Base-by-base conservation (phyloP, 257 asterid species). In the Nicotiana undulata region DNA sequence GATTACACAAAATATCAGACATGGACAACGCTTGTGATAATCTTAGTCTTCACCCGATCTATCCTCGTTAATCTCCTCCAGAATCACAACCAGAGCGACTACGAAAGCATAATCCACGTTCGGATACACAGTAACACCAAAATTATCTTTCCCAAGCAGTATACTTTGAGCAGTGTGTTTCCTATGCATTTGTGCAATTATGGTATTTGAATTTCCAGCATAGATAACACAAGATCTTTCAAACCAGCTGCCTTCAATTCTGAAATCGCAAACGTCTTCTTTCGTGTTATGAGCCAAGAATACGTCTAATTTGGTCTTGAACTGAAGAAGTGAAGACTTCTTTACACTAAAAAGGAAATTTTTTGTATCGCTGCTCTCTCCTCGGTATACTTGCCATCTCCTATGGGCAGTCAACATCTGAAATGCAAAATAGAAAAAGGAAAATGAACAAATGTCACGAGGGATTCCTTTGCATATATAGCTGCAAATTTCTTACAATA, bases 171-270 rank as follows among this genome's bases (percentile, higher is more conserved):
- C 75, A 13, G 89, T 86, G 59, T 61, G 76, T 80, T 84, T 86
- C 86, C 83, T 86, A 24, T 90, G 82, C 92, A 90, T 86, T 91
- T 90, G 82, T 3, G 80, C 76, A 49, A 79, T 26, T 4, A 59
- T 40, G 9, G 60, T 61, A 12, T 28, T 61, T 12, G 72, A 22
- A 60, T 61, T 61, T 79, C 53, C 67, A 37, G 40, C 81, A 77
- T 86, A 92, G 4, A 93, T 84, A 12, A 40, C 79, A 75, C 94
- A 92, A 0, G 93, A 85, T 18, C 89, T 85, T 85, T 88, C 95
- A 2, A 90, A 63, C 94, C 93, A 89, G 81, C 90, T 91, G 80
- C 94, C 93, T 82, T 92, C 89, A 52, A 93, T 84, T 82, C 80
- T 88, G 85, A 90, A 93, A 52, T 93, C 97, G 5, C 88, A 88